A percentile compares a stretch with the other conserved stretches of the same genome.
Evolutionary conservation across 148 eudicot genomes (phyloP).

Genomic region (Nepenthes mirabilis): DNA sequence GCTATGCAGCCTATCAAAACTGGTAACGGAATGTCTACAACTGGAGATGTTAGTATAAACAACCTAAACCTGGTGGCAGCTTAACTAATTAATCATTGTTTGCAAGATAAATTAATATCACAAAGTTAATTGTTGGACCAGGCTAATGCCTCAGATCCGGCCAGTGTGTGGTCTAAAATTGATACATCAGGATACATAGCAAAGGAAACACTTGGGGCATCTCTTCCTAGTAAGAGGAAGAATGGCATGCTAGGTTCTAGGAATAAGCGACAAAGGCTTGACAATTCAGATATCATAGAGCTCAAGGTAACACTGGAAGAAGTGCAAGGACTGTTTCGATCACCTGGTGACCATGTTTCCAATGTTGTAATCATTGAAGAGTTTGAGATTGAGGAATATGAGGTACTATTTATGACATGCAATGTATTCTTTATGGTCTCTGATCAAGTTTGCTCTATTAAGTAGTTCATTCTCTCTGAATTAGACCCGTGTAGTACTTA

Average conservation of each 20-base stretch:
- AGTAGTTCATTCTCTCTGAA: background rate
- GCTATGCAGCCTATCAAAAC: conserved; percentile 8
- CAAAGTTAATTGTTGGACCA: conserved; percentile 3
- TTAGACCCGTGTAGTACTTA: background rate
- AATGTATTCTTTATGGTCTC: background rate
- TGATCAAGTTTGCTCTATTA: background rate
- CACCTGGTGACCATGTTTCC: conserved; percentile 16
- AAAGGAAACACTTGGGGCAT: conserved; percentile 18
- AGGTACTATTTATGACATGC: conserved; percentile 16
- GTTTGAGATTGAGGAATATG: conserved; percentile 32
- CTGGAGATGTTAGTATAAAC: conserved; percentile 11
- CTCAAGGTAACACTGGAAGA: conserved; percentile 25
- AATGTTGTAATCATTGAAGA: conserved; percentile 23
- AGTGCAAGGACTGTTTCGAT: conserved; percentile 33
- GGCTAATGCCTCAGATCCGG: conserved; percentile 14
- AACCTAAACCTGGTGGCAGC: too few relatives aligned
- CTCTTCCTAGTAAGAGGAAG: conserved; percentile 23
- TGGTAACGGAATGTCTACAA: conserved; percentile 12
- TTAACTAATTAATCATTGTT: too few relatives aligned
- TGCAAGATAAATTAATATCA: background rate
- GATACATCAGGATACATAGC: conserved; percentile 13
- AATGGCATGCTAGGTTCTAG: conserved; percentile 13
- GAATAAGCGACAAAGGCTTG: conserved; percentile 14
- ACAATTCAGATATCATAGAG: conserved; percentile 19
- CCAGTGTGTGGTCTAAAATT: conserved; percentile 15